A percentile compares a stretch with the other conserved stretches of the same genome.
Evolutionary conservation across 1,139 yeast species (phyloP).

Genomic region (Zygoascus hellenicus): DNA sequence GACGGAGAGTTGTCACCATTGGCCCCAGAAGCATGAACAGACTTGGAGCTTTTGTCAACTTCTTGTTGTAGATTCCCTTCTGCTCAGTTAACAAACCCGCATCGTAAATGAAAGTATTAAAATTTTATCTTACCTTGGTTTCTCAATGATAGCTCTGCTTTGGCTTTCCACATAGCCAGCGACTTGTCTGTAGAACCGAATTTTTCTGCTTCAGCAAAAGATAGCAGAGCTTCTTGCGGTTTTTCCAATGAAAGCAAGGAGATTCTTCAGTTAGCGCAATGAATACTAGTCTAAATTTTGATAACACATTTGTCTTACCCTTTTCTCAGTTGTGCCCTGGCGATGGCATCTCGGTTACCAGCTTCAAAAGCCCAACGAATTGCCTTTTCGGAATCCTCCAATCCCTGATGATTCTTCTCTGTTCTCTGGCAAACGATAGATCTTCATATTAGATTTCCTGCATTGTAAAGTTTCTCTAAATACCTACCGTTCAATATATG

Average conservation of each 20-base stretch:
- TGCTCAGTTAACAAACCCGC: too few species aligned
- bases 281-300: not conserved
- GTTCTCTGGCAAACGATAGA: conserved; percentile 53
- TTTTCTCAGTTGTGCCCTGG: conserved; percentile 53
- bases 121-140: too few species aligned
- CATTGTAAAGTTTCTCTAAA: not conserved
- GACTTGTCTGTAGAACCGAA: conserved; percentile 44
- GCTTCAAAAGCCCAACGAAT: conserved; percentile 46
- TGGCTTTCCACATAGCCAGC: conserved; percentile 22
- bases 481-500: conserved; percentile 18
- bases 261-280: conserved; percentile 15
- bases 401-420: conserved; percentile 46
- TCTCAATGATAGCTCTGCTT: conserved; percentile 13
- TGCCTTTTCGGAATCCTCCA: conserved; percentile 51
- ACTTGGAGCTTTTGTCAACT: too few species aligned
- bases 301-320: conserved; percentile 27
- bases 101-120: too few species aligned
- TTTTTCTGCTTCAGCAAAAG: conserved; percentile 46
- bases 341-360: conserved; percentile 51
- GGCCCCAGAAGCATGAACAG: too few species aligned
- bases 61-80: too few species aligned
- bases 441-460: conserved; percentile 26
- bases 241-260: conserved; percentile 38
- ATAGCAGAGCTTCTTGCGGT: conserved; percentile 43
- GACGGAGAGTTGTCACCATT: conserved; percentile 24